Evolutionary conservation across 805 yeast genomes (phyloP), one percentile per base, ranked within the genome.

Genomic region (Candida ascalaphidarum): DNA sequence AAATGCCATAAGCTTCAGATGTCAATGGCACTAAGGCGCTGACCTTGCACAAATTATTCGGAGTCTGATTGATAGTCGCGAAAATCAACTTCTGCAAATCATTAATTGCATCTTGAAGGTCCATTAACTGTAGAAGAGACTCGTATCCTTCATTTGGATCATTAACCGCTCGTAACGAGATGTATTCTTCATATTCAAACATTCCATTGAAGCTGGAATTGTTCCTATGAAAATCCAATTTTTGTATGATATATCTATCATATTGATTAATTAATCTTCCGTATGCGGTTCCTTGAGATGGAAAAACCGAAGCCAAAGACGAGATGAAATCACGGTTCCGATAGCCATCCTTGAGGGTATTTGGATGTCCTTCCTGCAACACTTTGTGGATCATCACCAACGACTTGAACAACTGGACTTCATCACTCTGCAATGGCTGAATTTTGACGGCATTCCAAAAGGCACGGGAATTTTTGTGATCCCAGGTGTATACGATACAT

Each of bases 111-210:
- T 89, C 96, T 54, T 86, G 96, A 32, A 89, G 61, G 25, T 75
- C 74, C 83, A 85, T 78, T 43, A 89, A 63, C 49, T 85, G 96
- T 38, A 84, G 51, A 35, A 89, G 75, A 1, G 94, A 77, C 48
- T 89, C 95, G 50, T 81, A 88, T 5, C 97, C 97, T 57, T 86
- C 95, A 48, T 89, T 86, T 5, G 96, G 96, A 52, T 89, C 95
- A 44, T 84, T 78, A 21, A 84, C 94, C 3, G 86, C 76, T 33
- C 83, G 73, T 40, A 89, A 65, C 4, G 96, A 83, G 24, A 88
- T 76, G 48, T 89, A 92, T 51, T 89, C 98, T 52, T 86, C 95
- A 49, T 89, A 92, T 50, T 89, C 98, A 54, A 89, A 89, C 21
- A 85, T 85, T 21, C 97, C 98, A 47, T 82, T 89, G 58, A 89